Percentiles rank a stretch among this genome's conserved stretches.
These are phyloP conservation scores for Lentinula sp. DNA, from an alignment of 768 basidiomycete genomes.

Conservation along the genomic window DNA sequence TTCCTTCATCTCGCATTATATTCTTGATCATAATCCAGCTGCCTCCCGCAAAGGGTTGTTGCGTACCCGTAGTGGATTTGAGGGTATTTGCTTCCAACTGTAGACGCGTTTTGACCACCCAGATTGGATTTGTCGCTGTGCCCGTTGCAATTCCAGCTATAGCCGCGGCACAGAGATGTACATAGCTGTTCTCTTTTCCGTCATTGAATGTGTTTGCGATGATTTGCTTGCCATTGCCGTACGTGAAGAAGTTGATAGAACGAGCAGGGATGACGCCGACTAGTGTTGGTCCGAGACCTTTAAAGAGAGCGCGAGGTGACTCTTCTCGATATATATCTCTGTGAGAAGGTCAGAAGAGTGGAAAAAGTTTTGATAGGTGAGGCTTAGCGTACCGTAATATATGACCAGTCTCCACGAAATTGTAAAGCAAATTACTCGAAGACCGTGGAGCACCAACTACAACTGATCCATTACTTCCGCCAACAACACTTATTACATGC, in stretches of 20 bases:
- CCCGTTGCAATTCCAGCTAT: constrained; percentile 83
- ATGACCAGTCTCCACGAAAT: constrained; percentile 92
- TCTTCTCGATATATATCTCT: constrained; percentile 89
- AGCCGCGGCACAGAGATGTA: constrained; percentile 85
- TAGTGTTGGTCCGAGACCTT: constrained; percentile 89
- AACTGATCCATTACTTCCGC: constrained; percentile 28
- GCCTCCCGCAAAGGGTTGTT: constrained; percentile 35
- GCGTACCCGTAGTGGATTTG: constrained; percentile 9
- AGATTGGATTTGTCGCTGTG: constrained; percentile 94
- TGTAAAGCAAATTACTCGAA: constrained; percentile 63
- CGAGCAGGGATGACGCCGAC: constrained; percentile 94
- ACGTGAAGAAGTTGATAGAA: constrained; percentile 97
- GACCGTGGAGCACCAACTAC: constrained; percentile 33
- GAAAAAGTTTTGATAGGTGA: not conserved
- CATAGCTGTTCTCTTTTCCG: constrained; percentile 73
- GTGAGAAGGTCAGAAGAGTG: not conserved
- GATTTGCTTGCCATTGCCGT: constrained; percentile 92
- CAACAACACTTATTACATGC: constrained; percentile 29
- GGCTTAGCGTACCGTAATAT: constrained; percentile 65
- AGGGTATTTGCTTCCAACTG: constrained; percentile 46
- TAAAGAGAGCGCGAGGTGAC: constrained; percentile 85
- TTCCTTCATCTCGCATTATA: constrained; percentile 77
- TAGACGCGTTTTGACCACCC: constrained; percentile 97
- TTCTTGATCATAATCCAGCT: constrained; percentile 59
- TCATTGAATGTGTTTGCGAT: constrained; percentile 80